These are phyloP conservation scores for Colletotrichum orchidophilum DNA, from an alignment of 2,329 filamentous ascomycete genomes.

Conservation along the genomic window DNA sequence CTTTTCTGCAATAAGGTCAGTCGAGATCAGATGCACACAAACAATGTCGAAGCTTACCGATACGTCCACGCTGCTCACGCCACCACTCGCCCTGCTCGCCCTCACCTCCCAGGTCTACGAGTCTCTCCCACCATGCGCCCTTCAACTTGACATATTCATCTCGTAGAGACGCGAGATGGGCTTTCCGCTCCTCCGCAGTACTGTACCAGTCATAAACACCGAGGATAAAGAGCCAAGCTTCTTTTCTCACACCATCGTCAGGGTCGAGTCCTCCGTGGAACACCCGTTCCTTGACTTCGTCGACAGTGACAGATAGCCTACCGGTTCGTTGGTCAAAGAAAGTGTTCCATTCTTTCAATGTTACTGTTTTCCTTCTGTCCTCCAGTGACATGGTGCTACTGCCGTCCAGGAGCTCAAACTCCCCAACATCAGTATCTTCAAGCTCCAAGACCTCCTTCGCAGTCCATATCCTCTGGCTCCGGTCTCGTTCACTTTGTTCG, in stretches of 20 bases:
- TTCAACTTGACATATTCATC: constrained; percentile 97
- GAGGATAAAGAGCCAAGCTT: constrained; percentile 94
- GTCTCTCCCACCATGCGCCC: constrained; percentile 93
- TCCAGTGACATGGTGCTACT: constrained; percentile 77
- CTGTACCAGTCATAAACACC: constrained; percentile 96
- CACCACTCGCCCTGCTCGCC: constrained; percentile 92
- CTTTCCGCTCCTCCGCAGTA: constrained; percentile 83
- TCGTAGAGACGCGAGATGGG: constrained; percentile 82
- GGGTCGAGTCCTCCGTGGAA: constrained; percentile 93
- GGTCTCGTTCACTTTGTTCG: constrained; percentile 92
- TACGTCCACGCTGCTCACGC: constrained; percentile 91
- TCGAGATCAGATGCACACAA: constrained; percentile 30
- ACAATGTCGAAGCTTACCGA: constrained; percentile 71
- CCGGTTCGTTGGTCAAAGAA: constrained; percentile 86
- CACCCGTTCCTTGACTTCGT: constrained; percentile 96
- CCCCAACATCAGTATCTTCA: constrained; percentile 93
- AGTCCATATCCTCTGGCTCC: constrained; percentile 89
- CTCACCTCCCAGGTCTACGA: constrained; percentile 83
- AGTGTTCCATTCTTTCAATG: constrained; percentile 85
- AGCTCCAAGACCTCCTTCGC: constrained; percentile 91
- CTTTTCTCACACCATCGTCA: constrained; percentile 92
- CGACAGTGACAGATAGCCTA: constrained; percentile 78
- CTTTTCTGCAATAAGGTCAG: constrained; percentile 74
- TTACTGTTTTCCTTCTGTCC: constrained; percentile 81
- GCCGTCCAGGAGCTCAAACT: constrained; percentile 93